Percentiles rank a stretch among this genome's conserved stretches.
phyloP scores from a whole-genome alignment of 208 protist genomes.

The Novymonas esmeraldas region DNA sequence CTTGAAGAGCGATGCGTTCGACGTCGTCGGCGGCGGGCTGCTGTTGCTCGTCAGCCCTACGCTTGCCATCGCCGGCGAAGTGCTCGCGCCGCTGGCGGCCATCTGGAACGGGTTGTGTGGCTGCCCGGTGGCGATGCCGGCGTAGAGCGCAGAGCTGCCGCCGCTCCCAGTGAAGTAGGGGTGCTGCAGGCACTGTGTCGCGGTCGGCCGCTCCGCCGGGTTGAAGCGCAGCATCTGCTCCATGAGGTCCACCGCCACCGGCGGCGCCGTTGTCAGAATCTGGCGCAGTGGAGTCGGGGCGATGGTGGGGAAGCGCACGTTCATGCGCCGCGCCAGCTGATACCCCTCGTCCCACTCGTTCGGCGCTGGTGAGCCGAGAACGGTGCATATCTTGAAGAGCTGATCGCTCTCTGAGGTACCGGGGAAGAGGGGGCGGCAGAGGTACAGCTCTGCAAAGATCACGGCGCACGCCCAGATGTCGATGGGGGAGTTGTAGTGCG shows the following conservation, averaged over 20 bases:
- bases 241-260: conserved; percentile 96
- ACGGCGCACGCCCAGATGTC: conserved; percentile 97
- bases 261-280: conserved; percentile 89
- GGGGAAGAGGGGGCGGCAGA: conserved; percentile 95
- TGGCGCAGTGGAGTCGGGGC: conserved; percentile 84
- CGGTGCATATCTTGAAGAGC: conserved; percentile 97
- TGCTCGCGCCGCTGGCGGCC: conserved; percentile 32
- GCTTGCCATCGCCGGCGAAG: conserved; percentile 20
- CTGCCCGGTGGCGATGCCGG: conserved; percentile 83
- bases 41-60: conserved; percentile 51
- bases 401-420: conserved; percentile 95
- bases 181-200: conserved; percentile 93
- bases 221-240: conserved; percentile 95
- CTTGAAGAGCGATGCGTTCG: conserved; percentile 44
- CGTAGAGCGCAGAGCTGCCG: conserved; percentile 73
- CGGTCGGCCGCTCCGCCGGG: conserved; percentile 95
- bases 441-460: conserved; percentile 96
- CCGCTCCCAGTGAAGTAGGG: conserved; percentile 93
- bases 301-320: conserved; percentile 95
- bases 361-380: conserved; percentile 88
- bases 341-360: conserved; percentile 94
- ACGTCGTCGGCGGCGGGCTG: conserved; percentile 46
- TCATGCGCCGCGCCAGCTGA: conserved; percentile 89
- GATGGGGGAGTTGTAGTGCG: conserved; percentile 97
- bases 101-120: conserved; percentile 91